Percentiles rank a stretch among this genome's conserved stretches.
These are phyloP conservation scores for Pseudocercospora eumusae DNA, from an alignment of 2,329 filamentous ascomycete species.

Conservation along the genomic window DNA sequence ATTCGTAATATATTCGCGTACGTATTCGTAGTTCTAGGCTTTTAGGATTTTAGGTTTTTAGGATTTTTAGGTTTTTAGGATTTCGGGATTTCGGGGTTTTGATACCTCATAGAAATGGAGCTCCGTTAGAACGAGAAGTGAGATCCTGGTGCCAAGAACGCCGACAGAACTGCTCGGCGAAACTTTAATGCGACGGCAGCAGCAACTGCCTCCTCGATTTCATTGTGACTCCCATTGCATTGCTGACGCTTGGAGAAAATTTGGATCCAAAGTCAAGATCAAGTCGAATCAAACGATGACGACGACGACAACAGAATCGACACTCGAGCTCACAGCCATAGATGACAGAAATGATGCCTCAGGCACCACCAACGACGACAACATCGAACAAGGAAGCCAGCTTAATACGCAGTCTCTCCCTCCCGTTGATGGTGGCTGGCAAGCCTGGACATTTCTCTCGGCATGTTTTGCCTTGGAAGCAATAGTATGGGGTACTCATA, in stretches of 20 bases:
- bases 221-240: background rate
- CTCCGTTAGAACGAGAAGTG: too few species aligned
- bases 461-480: conserved; percentile 44
- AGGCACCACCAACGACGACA: background rate
- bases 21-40: too few species aligned
- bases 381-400: conserved; percentile 4
- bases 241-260: background rate
- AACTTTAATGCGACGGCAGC: background rate
- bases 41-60: too few species aligned
- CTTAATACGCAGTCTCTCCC: conserved; percentile 32
- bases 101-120: too few species aligned
- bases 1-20: too few species aligned
- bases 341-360: background rate
- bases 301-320: background rate
- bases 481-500: conserved; percentile 30
- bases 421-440: conserved; percentile 42
- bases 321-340: conserved; percentile 2
- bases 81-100: too few species aligned
- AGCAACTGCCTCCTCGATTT: background rate
- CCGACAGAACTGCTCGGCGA: too few species aligned
- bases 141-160: background rate
- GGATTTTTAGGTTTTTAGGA: too few species aligned
- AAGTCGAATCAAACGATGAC: background rate
- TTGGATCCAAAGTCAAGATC: background rate
- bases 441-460: conserved; percentile 51